Conservation (phyloP, 352 stramenopile genomes). For the Pythium rishiriense region DNA sequence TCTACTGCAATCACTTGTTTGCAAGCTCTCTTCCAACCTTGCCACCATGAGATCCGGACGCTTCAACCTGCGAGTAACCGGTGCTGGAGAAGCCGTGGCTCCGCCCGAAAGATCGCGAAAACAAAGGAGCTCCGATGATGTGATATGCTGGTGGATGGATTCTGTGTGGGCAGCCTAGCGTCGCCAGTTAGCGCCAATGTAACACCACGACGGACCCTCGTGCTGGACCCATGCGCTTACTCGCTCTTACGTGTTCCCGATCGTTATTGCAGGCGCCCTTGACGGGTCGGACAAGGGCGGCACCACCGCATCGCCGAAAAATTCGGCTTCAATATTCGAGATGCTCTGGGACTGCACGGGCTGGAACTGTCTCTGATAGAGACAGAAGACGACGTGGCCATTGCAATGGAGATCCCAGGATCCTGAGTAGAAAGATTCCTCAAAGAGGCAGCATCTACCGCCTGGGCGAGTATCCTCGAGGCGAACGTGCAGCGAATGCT, state of each 20-base stretch:
- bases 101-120: background rate
- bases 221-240: background rate
- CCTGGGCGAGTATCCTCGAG: background rate
- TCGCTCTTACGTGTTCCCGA: background rate
- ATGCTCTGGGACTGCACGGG: background rate
- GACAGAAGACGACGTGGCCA: background rate
- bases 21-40: too few relatives aligned
- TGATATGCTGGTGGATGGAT: background rate
- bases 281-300: background rate
- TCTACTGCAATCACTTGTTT: too few relatives aligned
- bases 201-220: background rate
- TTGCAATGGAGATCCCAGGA: background rate
- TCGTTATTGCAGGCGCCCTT: background rate
- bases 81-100: background rate
- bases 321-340: background rate
- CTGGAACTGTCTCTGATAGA: background rate
- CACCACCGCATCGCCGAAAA: background rate
- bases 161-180: background rate
- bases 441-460: background rate
- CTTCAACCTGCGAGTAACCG: background rate
- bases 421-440: background rate
- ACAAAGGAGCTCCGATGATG: background rate
- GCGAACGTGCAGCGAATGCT: background rate
- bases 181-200: background rate
- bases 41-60: background rate